Base-by-base conservation (phyloP, 116 monocot species). In the Zostera marina region DNA sequence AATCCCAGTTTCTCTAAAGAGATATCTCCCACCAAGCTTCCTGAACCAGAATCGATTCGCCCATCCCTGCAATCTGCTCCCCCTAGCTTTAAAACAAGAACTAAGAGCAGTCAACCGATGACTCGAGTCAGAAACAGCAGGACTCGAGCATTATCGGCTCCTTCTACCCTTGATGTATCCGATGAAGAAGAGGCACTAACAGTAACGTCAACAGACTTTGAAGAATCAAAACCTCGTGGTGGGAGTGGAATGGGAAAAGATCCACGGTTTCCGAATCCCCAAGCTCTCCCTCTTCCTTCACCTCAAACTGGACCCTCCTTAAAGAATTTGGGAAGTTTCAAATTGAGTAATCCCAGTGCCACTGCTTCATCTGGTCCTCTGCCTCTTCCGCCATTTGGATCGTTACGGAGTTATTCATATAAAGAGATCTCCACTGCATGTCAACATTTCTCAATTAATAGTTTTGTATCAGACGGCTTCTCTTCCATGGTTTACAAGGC, bases 31-130 rank as follows among this genome's bases (percentile, higher is more conserved):
- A 68, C 73, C 4, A 72, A 41, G 16, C 76, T 82, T 40, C 85
- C 85, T 23, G 85, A 85, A 55, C 82, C 85, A 24, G 82, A 74
- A 72, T 12, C 57, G 1, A 42, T 22, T 24, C 74, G 56, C 2
- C 85, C 77, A 7, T 80, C 89, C 21, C 71, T 96, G 11, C 82
- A 85, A 63, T 96, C 96, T 40, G 89, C 96, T 4, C 96, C 96
- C 47, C 85, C 96, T 21, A 96, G 96, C 59, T 96, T 96, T 72
- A 82, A 76, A 69, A 82, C 59, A 25, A 72, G 85, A 68, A 44
- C 70, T 3, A 80, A 78, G 56, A 44, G 24, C 11, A 12, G 65
- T 6, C 82, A 81, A 64, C 63, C 68, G 13, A 25, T 57, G 4
- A 59, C 24, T 47, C 57, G 56, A 67, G 20, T 43, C 1, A 42